These are phyloP conservation scores for Emergomyces africanus DNA, from an alignment of 2,329 filamentous ascomycete genomes.

Conservation along the genomic window DNA sequence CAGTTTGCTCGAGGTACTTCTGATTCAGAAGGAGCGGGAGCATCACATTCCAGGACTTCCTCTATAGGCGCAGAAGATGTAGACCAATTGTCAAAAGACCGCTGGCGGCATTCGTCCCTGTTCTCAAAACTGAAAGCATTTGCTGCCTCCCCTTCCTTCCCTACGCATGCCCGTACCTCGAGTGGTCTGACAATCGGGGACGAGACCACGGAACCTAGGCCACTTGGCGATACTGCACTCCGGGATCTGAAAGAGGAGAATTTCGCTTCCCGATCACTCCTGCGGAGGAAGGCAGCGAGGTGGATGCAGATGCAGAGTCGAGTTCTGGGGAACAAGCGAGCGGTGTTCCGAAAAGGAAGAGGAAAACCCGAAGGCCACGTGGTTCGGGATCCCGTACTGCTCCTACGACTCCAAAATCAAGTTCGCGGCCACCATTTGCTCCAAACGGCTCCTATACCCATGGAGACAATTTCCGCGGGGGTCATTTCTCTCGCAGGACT, in stretches of 20 bases:
- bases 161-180: constrained; percentile 37
- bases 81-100: constrained; percentile 47
- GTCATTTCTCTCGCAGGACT: constrained; percentile 48
- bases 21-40: constrained; percentile 34
- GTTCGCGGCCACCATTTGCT: constrained; percentile 25
- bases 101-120: constrained; percentile 46
- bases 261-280: constrained; percentile 43
- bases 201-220: constrained; percentile 26
- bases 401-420: constrained; percentile 51
- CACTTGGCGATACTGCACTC: constrained; percentile 30
- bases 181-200: constrained; percentile 34
- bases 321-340: constrained; percentile 61
- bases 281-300: constrained; percentile 52
- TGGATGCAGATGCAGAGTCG: constrained; percentile 69
- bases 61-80: constrained; percentile 51
- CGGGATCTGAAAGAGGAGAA: constrained; percentile 37
- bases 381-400: constrained; percentile 47
- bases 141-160: constrained; percentile 41
- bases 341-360: constrained; percentile 46
- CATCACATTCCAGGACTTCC: constrained; percentile 45
- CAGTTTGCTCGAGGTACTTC: constrained; percentile 55
- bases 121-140: constrained; percentile 70
- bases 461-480: constrained; percentile 33
- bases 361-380: constrained; percentile 48
- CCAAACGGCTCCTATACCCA: constrained; percentile 35